A percentile compares a stretch with the other conserved stretches of the same genome.
These are phyloP conservation scores for Fusarium praegraminearum DNA, from an alignment of 2,329 filamentous ascomycete species.

Conservation along the genomic window DNA sequence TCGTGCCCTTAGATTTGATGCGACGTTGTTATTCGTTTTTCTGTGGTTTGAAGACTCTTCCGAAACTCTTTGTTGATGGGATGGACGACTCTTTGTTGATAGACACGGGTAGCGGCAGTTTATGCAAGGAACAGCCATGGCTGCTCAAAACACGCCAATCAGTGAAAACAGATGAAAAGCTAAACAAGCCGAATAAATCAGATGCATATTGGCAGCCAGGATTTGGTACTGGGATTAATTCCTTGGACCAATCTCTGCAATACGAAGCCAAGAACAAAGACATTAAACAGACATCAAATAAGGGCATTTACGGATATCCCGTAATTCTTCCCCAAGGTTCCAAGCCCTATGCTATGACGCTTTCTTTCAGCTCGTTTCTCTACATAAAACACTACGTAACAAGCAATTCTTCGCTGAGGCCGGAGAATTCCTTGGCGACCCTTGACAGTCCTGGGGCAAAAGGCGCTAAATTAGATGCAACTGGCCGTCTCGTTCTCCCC, in stretches of 20 bases:
- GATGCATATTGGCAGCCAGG: conserved; percentile 22
- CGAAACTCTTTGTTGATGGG: not conserved
- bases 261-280: conserved; percentile 17
- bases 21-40: not conserved
- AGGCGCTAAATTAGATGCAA: conserved; percentile 32
- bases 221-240: conserved; percentile 17
- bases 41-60: conserved; percentile 1
- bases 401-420: conserved; percentile 28
- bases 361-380: not conserved
- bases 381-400: conserved; percentile 13
- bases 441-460: not conserved
- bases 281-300: not conserved
- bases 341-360: not conserved
- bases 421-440: conserved; percentile 24
- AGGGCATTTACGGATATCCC: not conserved
- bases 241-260: conserved; percentile 34
- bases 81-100: not conserved
- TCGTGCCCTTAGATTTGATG: conserved; percentile 27
- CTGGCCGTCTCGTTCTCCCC: conserved; percentile 19
- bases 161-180: conserved; percentile 15
- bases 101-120: conserved; percentile 11
- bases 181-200: conserved; percentile 25
- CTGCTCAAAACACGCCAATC: conserved; percentile 15
- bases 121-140: conserved; percentile 38
- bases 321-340: not conserved